Evolutionary conservation across 306 rosid genomes (phyloP), one percentile per base, ranked within the genome.

Genomic region (Leucaena leucocephala): DNA sequence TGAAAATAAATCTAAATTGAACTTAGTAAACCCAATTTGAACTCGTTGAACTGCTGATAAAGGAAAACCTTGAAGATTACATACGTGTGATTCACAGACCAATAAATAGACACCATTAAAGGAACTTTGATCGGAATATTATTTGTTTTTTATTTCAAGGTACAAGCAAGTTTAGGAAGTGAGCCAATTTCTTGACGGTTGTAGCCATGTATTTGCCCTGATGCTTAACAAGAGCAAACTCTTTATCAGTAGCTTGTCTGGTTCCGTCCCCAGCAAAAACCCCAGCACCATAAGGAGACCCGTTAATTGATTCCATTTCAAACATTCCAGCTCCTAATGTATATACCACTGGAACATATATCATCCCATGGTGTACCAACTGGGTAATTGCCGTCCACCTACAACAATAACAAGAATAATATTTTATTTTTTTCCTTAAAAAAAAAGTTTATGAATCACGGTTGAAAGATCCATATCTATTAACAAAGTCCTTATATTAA

Each of bases 381-480:
- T 68, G 73, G 5, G 73, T 44, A 8, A 68, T 68, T 43, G 73
- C 55, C 8, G 73, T 43, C 55, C 73, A 68, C 8, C 73, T 68
- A 4, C n/a, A 63, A 35, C 1, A 3, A 9, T 36, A 58, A 8
- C 6, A 19, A 55, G 3, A 2, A 6, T 16, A 4, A 16, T 16
- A 0, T 50, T 50, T 42, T 8, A 62, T 13, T 8, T 15, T 50
- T 50, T 5, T 16, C 8, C 17, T 45, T 3, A 36, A 36, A 3
- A 36, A 36, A 36, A 36, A 3, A 36, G 39, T 1, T 36, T 3
- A 36, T 36, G 39, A 3, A 36, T 36, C 39, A 36, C 39, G 39
- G 39, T 36, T 36, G 4, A 36, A 36, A 3, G 3, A 36, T 36
- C 39, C 4, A 4, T 36, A 36, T 36, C 39, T 36, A 36, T 36